Conservation (phyloP, 2,329 filamentous ascomycete genomes). For the Cordyceps cateniannulata region DNA sequence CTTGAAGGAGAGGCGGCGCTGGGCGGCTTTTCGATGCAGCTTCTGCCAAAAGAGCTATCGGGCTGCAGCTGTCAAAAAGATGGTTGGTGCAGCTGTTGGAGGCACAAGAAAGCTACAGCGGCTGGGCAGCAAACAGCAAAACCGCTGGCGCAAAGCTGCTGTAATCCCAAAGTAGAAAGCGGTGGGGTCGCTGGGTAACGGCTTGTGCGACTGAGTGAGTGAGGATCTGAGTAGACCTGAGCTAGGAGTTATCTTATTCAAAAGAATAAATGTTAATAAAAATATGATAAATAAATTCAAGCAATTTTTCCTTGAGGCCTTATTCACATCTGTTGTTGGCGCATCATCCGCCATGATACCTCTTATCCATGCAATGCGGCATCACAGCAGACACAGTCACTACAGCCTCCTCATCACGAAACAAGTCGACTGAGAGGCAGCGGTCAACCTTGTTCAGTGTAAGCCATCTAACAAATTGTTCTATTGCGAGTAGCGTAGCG, state of each 20-base stretch:
- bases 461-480: too few species aligned
- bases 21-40: neutral
- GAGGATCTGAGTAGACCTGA: too few species aligned
- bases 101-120: constrained; percentile 3
- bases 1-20: neutral
- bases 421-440: neutral
- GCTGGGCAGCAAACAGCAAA: constrained; percentile 6
- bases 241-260: neutral
- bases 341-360: neutral
- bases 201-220: neutral
- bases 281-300: too few species aligned
- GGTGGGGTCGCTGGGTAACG: constrained; percentile 10
- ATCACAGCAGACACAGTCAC: neutral
- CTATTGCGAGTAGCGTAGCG: neutral
- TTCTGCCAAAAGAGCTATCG: neutral
- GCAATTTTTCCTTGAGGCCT: neutral
- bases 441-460: too few species aligned
- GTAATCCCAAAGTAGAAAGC: constrained; percentile 13
- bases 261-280: neutral
- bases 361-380: too few species aligned
- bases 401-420: neutral
- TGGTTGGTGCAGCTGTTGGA: constrained; percentile 2
- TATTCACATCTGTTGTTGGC: neutral
- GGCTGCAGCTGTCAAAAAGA: constrained; percentile 4
- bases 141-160: constrained; percentile 2